Percentiles rank a stretch among this genome's conserved stretches.
phyloP scores from a whole-genome alignment of 2,329 filamentous ascomycete genomes.

The Beauveria scarabaeidicola region DNA sequence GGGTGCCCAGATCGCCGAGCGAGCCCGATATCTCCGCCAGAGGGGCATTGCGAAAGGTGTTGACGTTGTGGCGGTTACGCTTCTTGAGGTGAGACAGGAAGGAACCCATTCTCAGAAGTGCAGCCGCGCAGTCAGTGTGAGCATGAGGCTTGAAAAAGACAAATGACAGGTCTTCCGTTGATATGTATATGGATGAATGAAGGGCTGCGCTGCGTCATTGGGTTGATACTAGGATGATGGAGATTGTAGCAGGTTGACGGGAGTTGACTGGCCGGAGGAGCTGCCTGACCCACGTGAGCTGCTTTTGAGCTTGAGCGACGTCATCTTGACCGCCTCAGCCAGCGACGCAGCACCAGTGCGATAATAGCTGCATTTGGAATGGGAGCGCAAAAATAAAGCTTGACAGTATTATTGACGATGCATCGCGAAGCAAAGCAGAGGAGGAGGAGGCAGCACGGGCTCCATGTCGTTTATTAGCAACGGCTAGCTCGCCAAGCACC shows the following conservation, averaged over 20 bases:
- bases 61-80: constrained; percentile 39
- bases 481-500: not conserved
- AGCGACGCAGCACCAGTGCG: not conserved
- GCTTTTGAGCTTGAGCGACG: not conserved
- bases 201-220: not conserved
- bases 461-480: not conserved
- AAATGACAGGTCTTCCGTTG: not conserved
- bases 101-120: constrained; percentile 5
- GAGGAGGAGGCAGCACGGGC: not conserved
- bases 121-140: not conserved
- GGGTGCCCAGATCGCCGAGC: constrained; percentile 78
- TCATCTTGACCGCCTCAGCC: not conserved
- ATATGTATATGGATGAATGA: not conserved
- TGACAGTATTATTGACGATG: not conserved
- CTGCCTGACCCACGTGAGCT: not conserved
- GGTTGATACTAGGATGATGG: not conserved
- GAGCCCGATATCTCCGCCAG: constrained; percentile 77
- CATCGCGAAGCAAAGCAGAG: not conserved
- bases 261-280: not conserved
- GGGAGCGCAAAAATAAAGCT: not conserved
- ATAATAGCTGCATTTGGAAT: not conserved
- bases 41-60: constrained; percentile 37
- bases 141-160: not conserved
- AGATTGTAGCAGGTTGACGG: not conserved
- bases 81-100: constrained; percentile 19